Evolutionary conservation across 768 basidiomycete species (phyloP).

Genomic region (Boletus patriciae): DNA sequence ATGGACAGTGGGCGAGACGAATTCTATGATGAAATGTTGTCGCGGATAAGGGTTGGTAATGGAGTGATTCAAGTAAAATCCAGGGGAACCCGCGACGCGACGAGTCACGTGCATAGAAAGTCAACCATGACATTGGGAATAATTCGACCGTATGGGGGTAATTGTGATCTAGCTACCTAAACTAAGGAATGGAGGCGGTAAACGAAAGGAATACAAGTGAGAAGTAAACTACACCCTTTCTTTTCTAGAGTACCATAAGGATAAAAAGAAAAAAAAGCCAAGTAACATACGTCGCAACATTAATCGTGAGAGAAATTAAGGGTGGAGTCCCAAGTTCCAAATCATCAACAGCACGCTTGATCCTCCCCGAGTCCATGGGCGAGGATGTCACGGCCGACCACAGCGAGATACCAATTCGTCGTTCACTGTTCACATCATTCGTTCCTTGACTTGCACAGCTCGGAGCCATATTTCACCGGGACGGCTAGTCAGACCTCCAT

Average conservation of each 20-base stretch:
- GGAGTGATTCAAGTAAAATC: not conserved
- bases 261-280: constrained; percentile 1
- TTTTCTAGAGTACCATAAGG: constrained; percentile 13
- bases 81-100: constrained; percentile 13
- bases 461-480: constrained; percentile 36
- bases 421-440: constrained; percentile 42
- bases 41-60: not conserved
- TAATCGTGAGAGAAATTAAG: constrained; percentile 7
- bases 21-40: not conserved
- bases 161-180: constrained; percentile 11
- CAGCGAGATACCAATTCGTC: not conserved
- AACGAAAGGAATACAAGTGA: constrained; percentile 21
- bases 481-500: constrained; percentile 11
- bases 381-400: not conserved
- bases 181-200: constrained; percentile 9
- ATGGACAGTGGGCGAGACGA: constrained; percentile 1
- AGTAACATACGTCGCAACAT: constrained; percentile 4
- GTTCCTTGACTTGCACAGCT: constrained; percentile 65
- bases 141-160: not conserved
- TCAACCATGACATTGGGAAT: constrained; percentile 19
- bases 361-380: not conserved
- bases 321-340: constrained; percentile 2
- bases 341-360: not conserved
- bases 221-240: constrained; percentile 19
- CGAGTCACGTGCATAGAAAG: constrained; percentile 28